A percentile compares a stretch with the other conserved stretches of the same genome.
phyloP scores from a whole-genome alignment of 805 yeast species.

The Yarrowia sp. region DNA sequence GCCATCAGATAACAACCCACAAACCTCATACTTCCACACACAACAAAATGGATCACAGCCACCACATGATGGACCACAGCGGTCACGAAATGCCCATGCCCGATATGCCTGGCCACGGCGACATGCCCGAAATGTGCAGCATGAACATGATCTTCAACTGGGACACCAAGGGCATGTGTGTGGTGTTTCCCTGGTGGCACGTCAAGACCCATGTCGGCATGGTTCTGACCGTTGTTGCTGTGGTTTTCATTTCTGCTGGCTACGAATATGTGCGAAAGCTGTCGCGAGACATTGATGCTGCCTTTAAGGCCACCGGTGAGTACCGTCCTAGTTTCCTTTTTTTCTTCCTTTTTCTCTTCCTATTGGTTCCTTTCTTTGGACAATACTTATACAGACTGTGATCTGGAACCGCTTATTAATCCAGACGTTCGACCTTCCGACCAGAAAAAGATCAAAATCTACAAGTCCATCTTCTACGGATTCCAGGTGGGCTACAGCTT shows the following conservation, averaged over 20 bases:
- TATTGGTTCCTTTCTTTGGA: not conserved
- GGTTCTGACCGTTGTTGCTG: slow-evolving; percentile 48
- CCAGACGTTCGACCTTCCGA: slow-evolving; percentile 8
- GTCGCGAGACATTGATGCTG: slow-evolving; percentile 28
- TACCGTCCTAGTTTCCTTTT: not conserved
- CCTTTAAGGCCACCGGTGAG: slow-evolving; percentile 3
- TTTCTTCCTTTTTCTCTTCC: too few species aligned
- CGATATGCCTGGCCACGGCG: slow-evolving; percentile 27
- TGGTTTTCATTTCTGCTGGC: slow-evolving; percentile 49
- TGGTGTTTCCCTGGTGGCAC: slow-evolving; percentile 79
- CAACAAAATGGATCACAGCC: slow-evolving; percentile 5
- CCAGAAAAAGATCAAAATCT: slow-evolving; percentile 10
- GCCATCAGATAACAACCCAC: not conserved
- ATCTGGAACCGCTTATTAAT: slow-evolving; percentile 14
- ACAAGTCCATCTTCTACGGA: slow-evolving; percentile 47
- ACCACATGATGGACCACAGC: slow-evolving; percentile 14
- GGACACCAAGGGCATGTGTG: slow-evolving; percentile 70
- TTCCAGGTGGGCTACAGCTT: slow-evolving; percentile 67
- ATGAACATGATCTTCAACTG: slow-evolving; percentile 68
- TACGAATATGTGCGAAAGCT: slow-evolving; percentile 56
- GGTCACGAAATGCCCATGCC: slow-evolving; percentile 19
- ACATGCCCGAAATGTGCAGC: slow-evolving; percentile 26
- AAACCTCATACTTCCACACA: not conserved
- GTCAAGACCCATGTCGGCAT: slow-evolving; percentile 52
- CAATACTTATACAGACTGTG: not conserved